phyloP scores from a whole-genome alignment of 192 early-diverging fungal species.

The Linderina pennispora region DNA sequence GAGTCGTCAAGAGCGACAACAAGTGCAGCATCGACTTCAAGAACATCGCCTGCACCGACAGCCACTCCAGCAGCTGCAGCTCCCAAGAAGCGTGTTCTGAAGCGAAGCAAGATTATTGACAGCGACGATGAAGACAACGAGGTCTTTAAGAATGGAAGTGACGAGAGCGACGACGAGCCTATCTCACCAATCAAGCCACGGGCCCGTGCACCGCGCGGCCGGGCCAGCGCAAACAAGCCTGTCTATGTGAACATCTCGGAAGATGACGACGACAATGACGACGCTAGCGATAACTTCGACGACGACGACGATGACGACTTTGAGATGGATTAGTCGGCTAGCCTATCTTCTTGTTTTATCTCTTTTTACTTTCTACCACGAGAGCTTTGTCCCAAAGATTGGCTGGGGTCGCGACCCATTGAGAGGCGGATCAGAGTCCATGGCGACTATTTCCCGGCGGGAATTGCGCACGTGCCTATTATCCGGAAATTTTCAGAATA shows the following conservation, averaged over 20 bases:
- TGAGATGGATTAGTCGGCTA: slow-evolving; percentile 17
- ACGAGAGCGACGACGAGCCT: slow-evolving; percentile 12
- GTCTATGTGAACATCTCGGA: slow-evolving; percentile 34
- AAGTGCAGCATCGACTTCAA: too few relatives aligned
- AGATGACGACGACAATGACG: slow-evolving; percentile 30
- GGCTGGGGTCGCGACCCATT: too few relatives aligned
- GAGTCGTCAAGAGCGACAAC: neutral
- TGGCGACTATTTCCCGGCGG: too few relatives aligned
- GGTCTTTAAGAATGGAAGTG: slow-evolving; percentile 1
- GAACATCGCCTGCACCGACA: too few relatives aligned
- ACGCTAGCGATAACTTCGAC: slow-evolving; percentile 14
- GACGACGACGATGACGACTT: slow-evolving; percentile 12
- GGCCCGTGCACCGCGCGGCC: slow-evolving; percentile 13
- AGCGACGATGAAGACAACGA: slow-evolving; percentile 31
- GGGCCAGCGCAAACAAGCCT: slow-evolving; percentile 12
- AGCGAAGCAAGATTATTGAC: slow-evolving; percentile 4
- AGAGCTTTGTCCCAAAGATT: too few relatives aligned
- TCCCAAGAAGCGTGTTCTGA: slow-evolving; percentile 3
- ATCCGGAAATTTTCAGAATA: too few relatives aligned
- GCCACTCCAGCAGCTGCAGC: slow-evolving; percentile 1
- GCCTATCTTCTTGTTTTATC: neutral
- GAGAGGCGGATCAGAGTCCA: too few relatives aligned
- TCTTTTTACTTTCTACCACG: neutral
- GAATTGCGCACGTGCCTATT: too few relatives aligned
- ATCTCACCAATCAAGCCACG: slow-evolving; percentile 10